Conservation (phyloP, 352 stramenopile genomes). For the Phytopythium kandeliae region DNA sequence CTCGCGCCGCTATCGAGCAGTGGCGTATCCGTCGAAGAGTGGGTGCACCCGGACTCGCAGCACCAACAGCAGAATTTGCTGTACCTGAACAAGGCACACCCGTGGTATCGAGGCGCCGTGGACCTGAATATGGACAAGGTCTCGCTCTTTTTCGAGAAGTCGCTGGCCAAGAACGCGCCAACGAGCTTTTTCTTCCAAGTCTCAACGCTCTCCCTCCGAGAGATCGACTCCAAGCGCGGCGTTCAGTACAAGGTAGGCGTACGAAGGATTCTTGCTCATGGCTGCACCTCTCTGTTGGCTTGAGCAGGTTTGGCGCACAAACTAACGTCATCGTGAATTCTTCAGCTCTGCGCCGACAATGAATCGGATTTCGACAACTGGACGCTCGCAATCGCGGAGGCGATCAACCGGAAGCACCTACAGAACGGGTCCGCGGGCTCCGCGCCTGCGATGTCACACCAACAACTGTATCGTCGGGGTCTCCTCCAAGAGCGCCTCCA, state of each 20-base stretch:
- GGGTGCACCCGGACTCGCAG: constrained; percentile 1
- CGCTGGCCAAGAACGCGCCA: constrained; percentile 62
- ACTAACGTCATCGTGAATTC: neutral
- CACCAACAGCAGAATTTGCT: constrained; percentile 42
- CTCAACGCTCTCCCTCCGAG: constrained; percentile 62
- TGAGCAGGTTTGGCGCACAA: no score
- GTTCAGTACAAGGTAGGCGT: constrained; percentile 75
- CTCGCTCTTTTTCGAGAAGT: constrained; percentile 80
- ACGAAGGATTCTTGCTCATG: constrained; percentile 11
- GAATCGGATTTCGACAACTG: constrained; percentile 76
- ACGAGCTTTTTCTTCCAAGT: constrained; percentile 85
- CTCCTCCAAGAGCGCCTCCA: constrained; percentile 52
- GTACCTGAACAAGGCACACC: constrained; percentile 73
- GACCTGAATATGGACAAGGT: constrained; percentile 72
- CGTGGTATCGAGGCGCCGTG: constrained; percentile 73
- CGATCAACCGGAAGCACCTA: constrained; percentile 71
- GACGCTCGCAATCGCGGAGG: constrained; percentile 68
- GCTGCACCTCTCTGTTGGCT: no score
- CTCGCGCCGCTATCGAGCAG: constrained; percentile 6
- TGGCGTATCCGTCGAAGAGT: constrained; percentile 11
- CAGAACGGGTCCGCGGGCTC: constrained; percentile 12
- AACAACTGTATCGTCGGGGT: constrained; percentile 73
- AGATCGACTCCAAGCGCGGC: constrained; percentile 78
- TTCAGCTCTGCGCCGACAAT: constrained; percentile 62
- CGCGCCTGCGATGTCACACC: constrained; percentile 46